A percentile compares a stretch with the other conserved stretches of the same genome.
These are phyloP conservation scores for Kondoa malvinella DNA, from an alignment of 768 basidiomycete genomes.

Conservation along the genomic window DNA sequence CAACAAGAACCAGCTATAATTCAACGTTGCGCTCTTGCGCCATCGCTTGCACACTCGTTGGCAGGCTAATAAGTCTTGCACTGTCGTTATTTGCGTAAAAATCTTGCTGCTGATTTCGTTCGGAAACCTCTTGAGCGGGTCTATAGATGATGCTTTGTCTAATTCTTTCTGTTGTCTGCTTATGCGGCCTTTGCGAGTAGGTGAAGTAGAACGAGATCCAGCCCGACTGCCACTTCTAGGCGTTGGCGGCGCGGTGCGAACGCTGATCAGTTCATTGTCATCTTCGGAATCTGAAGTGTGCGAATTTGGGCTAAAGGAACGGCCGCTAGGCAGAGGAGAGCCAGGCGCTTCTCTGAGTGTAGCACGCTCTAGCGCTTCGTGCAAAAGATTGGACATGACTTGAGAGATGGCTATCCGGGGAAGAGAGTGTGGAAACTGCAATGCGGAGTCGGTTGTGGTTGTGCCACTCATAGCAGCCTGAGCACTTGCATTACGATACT, in stretches of 20 bases:
- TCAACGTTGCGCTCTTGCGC: constrained; percentile 25
- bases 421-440: not conserved
- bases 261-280: not conserved
- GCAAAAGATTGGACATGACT: not conserved
- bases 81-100: constrained; percentile 19
- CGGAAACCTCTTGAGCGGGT: constrained; percentile 26
- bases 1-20: constrained; percentile 6
- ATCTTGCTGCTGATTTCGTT: constrained; percentile 23
- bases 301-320: not conserved
- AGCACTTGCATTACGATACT: no score
- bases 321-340: not conserved
- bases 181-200: constrained; percentile 12
- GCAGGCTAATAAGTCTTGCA: constrained; percentile 16
- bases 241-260: not conserved
- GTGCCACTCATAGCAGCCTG: no score
- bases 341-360: not conserved
- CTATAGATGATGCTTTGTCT: constrained; percentile 18
- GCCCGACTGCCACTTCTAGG: no score
- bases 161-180: constrained; percentile 11
- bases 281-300: not conserved
- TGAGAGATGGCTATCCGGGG: not conserved
- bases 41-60: constrained; percentile 25
- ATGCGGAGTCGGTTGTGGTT: no score
- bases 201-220: constrained; percentile 21
- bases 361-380: not conserved